phyloP scores from a whole-genome alignment of 257 asterid genomes.

The Solanum rostratum region DNA sequence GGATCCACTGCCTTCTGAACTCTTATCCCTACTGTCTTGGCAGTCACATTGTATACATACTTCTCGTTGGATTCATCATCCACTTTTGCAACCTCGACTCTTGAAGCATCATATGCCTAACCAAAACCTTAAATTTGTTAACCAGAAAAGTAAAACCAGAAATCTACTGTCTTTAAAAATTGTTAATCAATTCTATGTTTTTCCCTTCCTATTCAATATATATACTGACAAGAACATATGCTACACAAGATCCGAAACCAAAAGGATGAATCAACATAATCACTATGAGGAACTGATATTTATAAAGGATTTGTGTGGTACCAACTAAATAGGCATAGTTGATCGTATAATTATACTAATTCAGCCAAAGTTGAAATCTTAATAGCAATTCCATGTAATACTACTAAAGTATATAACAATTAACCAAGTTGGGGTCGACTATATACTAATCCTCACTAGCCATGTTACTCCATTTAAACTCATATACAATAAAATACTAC shows the following conservation, averaged over 20 bases:
- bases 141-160: background rate
- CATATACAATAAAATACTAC: background rate
- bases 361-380: background rate
- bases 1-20: constrained; percentile 67
- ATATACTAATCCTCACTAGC: background rate
- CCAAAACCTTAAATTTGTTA: background rate
- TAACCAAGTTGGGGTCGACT: background rate
- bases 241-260: constrained; percentile 40
- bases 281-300: background rate
- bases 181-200: background rate
- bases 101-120: constrained; percentile 91
- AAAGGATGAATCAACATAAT: constrained; percentile 34
- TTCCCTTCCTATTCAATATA: background rate
- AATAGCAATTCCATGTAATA: background rate
- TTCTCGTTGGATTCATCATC: constrained; percentile 40
- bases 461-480: background rate
- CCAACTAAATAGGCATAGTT: background rate
- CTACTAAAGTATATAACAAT: background rate
- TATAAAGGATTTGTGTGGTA: background rate
- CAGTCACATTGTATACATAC: constrained; percentile 38
- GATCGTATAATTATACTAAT: background rate
- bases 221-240: constrained; percentile 27
- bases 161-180: background rate
- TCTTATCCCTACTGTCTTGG: constrained; percentile 44
- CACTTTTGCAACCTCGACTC: constrained; percentile 38